Evolutionary conservation across 2,329 filamentous ascomycete species (phyloP).

Genomic region (Clonostachys byssicola): DNA sequence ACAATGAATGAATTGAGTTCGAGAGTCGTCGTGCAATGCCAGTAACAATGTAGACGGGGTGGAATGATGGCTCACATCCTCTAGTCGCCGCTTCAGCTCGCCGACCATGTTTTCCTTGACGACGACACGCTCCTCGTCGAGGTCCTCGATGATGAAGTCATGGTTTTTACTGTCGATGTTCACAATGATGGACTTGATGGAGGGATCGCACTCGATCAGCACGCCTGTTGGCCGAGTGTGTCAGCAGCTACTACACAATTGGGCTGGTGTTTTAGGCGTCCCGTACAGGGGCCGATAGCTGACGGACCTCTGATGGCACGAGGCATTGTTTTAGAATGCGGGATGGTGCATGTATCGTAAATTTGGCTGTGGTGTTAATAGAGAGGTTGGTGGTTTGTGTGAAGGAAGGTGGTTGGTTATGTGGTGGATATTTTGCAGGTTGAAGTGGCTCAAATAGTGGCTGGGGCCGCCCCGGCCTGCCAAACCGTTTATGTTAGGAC

Average conservation of each 20-base stretch:
- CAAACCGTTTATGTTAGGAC: too few species aligned
- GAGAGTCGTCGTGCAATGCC: conserved; percentile 3
- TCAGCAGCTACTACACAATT: neutral
- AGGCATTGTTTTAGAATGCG: conserved; percentile 37
- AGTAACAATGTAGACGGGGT: neutral
- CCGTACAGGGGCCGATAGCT: neutral
- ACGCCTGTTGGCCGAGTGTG: conserved; percentile 44
- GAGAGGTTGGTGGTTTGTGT: neutral
- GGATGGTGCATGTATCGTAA: too few species aligned
- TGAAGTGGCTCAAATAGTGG: too few species aligned
- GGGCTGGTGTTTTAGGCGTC: neutral
- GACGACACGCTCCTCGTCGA: conserved; percentile 72
- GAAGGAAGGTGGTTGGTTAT: neutral
- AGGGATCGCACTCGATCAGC: conserved; percentile 78
- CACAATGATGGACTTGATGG: conserved; percentile 80
- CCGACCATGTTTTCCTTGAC: conserved; percentile 71
- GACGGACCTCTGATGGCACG: conserved; percentile 50
- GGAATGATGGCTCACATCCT: conserved; percentile 47
- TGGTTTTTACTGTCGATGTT: conserved; percentile 69
- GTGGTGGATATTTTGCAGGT: too few species aligned
- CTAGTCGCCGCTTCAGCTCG: conserved; percentile 63
- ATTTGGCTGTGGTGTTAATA: neutral
- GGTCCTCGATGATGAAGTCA: conserved; percentile 74
- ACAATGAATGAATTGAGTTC: conserved; percentile 5
- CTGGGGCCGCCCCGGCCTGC: too few species aligned